Evolutionary conservation across 2,329 filamentous ascomycete genomes (phyloP).

Genomic region (Furcasterigmium furcatum): DNA sequence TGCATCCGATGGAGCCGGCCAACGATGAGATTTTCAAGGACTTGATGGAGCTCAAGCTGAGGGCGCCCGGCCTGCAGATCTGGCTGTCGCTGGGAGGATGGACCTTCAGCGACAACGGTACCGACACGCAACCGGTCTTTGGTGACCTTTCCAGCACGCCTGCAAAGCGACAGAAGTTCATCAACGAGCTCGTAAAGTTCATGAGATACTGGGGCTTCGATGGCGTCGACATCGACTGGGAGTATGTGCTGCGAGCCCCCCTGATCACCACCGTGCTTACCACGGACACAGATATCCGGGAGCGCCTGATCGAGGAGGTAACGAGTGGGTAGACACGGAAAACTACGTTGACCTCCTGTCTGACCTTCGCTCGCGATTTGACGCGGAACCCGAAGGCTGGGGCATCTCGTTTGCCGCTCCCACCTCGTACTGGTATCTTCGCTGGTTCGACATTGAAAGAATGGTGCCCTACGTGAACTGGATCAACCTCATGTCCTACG

Average conservation of each 20-base stretch:
- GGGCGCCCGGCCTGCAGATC: conserved; percentile 22
- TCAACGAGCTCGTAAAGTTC: conserved; percentile 11
- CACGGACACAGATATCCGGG: conserved; percentile 22
- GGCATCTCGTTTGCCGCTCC: conserved; percentile 44
- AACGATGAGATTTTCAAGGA: background rate
- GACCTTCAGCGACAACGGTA: conserved; percentile 32
- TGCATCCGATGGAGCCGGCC: conserved; percentile 10
- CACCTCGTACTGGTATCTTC: conserved; percentile 11
- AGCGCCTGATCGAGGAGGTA: conserved; percentile 10
- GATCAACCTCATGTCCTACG: conserved; percentile 18
- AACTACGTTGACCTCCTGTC: conserved; percentile 20
- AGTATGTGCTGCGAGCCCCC: conserved; percentile 35
- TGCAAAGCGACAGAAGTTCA: conserved; percentile 11
- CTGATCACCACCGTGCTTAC: conserved; percentile 2
- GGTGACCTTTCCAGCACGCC: conserved; percentile 11
- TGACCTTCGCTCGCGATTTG: conserved; percentile 39
- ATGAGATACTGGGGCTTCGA: conserved; percentile 19
- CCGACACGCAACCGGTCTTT: conserved; percentile 19
- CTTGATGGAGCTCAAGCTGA: conserved; percentile 19
- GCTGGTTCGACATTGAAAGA: conserved; percentile 3
- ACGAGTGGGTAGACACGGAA: conserved; percentile 11
- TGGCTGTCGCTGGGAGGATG: conserved; percentile 38
- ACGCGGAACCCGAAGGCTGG: conserved; percentile 38
- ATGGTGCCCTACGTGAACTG: conserved; percentile 16
- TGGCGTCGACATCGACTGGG: conserved; percentile 22